These are phyloP conservation scores for Colletotrichum chlorophyti DNA, from an alignment of 2,329 filamentous ascomycete genomes.

Conservation along the genomic window DNA sequence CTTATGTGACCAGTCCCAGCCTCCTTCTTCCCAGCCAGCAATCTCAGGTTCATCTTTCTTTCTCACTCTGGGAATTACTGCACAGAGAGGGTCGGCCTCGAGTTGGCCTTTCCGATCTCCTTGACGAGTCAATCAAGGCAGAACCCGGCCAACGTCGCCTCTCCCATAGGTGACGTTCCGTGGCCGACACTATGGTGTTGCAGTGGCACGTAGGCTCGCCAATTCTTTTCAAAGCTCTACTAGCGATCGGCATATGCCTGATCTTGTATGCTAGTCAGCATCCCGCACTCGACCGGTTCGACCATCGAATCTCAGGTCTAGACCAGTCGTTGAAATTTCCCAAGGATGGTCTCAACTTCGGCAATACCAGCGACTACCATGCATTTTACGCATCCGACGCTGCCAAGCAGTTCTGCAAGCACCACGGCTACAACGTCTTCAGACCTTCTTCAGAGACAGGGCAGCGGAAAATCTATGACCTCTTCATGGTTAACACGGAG, in stretches of 20 bases:
- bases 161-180: neutral
- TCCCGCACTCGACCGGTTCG: constrained; percentile 25
- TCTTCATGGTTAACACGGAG: constrained; percentile 68
- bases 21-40: neutral
- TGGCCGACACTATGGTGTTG: constrained; percentile 12
- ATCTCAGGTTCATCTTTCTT: neutral
- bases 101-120: neutral
- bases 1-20: too few species aligned
- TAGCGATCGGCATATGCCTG: constrained; percentile 3
- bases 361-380: constrained; percentile 7
- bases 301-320: constrained; percentile 18
- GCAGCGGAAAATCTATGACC: constrained; percentile 63
- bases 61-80: neutral
- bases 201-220: constrained; percentile 17
- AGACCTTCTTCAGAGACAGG: constrained; percentile 31
- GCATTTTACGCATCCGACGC: constrained; percentile 38
- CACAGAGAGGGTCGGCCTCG: neutral
- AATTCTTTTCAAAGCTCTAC: constrained; percentile 7
- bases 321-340: constrained; percentile 15
- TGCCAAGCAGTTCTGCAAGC: constrained; percentile 38
- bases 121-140: neutral
- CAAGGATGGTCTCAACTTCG: constrained; percentile 10
- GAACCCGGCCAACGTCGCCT: neutral
- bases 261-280: constrained; percentile 24
- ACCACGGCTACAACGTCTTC: constrained; percentile 42